Evolutionary conservation across 2,329 filamentous ascomycete genomes (phyloP), one percentile per base, ranked within the genome.

Genomic region (Plectosphaerella cucumerina): DNA sequence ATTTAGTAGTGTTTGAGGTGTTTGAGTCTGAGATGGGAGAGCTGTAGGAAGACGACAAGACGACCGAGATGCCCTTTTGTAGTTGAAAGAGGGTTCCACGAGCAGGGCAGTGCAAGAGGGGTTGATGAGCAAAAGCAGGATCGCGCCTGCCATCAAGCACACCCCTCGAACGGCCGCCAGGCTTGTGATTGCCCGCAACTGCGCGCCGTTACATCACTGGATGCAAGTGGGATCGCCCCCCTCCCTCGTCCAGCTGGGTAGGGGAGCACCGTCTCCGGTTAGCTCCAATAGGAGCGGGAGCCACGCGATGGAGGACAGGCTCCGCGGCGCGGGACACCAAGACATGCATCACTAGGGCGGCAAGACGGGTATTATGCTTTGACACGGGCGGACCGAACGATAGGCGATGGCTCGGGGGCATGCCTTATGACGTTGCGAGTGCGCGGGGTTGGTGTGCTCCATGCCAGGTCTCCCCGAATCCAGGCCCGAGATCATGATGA

Each of bases 271-370:
- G 18, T 17, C 37, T 10, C 37, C 9, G 9, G 37, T 39, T 5
- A 41, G 37, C 37, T 17, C 37, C 37, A 41, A 41, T 41, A n/a
- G 17, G 37, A 41, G 37, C 37, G 15, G 15, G 37, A 41, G 37
- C 17, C 23, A 26, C 23, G 23, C 23, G 23, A 26, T 26, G 34
- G 18, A 41, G 18, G 37, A 41, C 37, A 47, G 44, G 45, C 50
- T 53, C 44, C 47, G 47, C 26, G 43, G 48, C 48, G 48, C 47
- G 52, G 50, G 39, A 44, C 31, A 34, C 49, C 31, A 47, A 52
- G 15, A 41, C 37, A 41, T 41, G 37, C 37, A 41, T 41, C 23
- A 10, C 23, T 26, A 26, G 23, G 23, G 23, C 23, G 23, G 23
- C 23, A 26, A 10, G 23, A 10, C 23, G 23, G 23, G 5, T 26